Conservation (phyloP, 257 asterid species). For the Verbena officinalis region DNA sequence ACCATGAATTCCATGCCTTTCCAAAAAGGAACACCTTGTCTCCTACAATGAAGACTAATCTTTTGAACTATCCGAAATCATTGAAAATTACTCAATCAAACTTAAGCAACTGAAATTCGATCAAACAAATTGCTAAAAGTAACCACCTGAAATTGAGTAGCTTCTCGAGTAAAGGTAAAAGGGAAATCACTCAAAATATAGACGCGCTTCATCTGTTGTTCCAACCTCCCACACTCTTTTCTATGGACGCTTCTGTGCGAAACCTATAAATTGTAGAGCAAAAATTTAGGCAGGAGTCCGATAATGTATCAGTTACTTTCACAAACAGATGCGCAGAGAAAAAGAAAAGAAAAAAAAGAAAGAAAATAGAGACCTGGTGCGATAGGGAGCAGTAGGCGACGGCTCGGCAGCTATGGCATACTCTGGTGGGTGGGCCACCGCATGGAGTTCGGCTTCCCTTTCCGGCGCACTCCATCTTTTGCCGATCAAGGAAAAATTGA, state of each 20-base stretch:
- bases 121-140: background rate
- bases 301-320: background rate
- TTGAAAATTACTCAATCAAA: conserved; percentile 1
- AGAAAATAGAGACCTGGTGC: too few species aligned
- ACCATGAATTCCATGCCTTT: conserved; percentile 54
- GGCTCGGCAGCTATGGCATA: conserved; percentile 77
- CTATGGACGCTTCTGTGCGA: conserved; percentile 73
- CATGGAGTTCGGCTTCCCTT: conserved; percentile 70
- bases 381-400: conserved; percentile 84
- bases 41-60: conserved; percentile 34
- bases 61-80: conserved; percentile 15
- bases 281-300: conserved; percentile 1
- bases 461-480: conserved; percentile 90
- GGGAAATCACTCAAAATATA: conserved; percentile 63
- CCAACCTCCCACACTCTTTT: conserved; percentile 73
- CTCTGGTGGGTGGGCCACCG: conserved; percentile 67
- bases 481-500: too few species aligned
- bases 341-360: background rate
- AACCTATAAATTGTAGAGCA: conserved; percentile 40
- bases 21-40: conserved; percentile 63
- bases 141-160: conserved; percentile 47
- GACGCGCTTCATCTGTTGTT: conserved; percentile 66
- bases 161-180: conserved; percentile 60
- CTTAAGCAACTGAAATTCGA: conserved; percentile 14
- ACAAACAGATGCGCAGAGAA: background rate